phyloP scores from a whole-genome alignment of 140 eudicot species.

The Oenanthe javanica region DNA sequence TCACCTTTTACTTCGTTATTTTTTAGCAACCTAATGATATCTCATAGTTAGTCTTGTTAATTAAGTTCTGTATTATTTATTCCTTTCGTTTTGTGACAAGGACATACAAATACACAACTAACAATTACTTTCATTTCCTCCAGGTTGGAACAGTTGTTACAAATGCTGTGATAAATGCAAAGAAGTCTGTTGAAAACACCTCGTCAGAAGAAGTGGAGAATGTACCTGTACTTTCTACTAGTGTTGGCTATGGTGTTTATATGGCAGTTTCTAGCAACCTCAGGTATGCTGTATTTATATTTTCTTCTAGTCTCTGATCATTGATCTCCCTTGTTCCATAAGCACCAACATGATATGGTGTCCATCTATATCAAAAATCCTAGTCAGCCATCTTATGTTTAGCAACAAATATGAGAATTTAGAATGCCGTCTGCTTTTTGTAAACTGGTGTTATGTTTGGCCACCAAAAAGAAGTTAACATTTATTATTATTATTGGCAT shows the following conservation, averaged over 20 bases:
- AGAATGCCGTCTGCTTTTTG: neutral
- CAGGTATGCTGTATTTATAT: conserved; percentile 44
- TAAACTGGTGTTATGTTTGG: neutral
- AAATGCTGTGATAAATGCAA: conserved; percentile 72
- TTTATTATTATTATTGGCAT: neutral
- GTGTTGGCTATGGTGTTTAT: conserved; percentile 88
- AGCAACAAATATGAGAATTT: neutral
- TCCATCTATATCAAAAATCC: neutral
- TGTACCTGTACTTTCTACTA: conserved; percentile 74
- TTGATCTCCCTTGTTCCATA: neutral
- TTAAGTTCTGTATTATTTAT: neutral
- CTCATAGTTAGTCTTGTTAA: neutral
- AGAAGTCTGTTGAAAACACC: conserved; percentile 61
- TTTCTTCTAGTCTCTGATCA: neutral
- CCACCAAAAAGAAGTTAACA: neutral
- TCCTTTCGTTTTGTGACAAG: neutral
- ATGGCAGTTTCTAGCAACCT: conserved; percentile 95
- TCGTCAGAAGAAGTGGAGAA: conserved; percentile 58
- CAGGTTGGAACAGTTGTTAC: conserved; percentile 86
- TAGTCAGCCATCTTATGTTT: neutral
- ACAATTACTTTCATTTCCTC: neutral
- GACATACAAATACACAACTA: neutral
- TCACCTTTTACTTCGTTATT: neutral
- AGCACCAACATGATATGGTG: neutral
- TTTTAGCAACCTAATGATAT: neutral